Conservation (phyloP, 1,284 basidiomycete species). For the Marasmius fiardii region DNA sequence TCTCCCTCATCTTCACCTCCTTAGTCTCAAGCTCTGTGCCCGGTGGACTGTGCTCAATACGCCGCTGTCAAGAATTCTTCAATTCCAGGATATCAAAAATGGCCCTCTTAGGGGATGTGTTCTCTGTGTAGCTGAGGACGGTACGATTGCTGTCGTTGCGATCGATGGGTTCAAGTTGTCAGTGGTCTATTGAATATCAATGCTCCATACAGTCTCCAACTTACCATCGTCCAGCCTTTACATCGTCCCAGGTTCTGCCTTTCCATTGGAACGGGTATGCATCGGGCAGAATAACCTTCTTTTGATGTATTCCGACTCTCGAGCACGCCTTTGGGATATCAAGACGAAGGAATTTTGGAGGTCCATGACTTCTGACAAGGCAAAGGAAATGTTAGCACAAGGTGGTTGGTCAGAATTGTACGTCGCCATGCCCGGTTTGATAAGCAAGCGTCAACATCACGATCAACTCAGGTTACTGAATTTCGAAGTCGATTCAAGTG, state of each 20-base stretch:
- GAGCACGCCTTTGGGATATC: conserved; percentile 88
- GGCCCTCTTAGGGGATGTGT: conserved; percentile 68
- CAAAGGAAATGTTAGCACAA: conserved; percentile 67
- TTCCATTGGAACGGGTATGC: conserved; percentile 64
- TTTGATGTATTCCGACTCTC: conserved; percentile 73
- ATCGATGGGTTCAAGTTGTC: conserved; percentile 79
- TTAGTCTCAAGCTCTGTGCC: conserved; percentile 61
- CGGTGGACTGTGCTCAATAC: conserved; percentile 69
- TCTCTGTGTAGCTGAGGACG: conserved; percentile 75
- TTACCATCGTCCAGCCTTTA: conserved; percentile 49
- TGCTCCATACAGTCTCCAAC: conserved; percentile 9
- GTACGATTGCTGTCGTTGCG: conserved; percentile 77
- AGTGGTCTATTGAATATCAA: conserved; percentile 24
- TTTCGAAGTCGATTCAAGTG: not conserved
- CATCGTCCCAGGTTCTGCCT: conserved; percentile 74
- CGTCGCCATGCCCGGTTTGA: conserved; percentile 18
- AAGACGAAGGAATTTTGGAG: conserved; percentile 83
- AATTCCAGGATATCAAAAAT: conserved; percentile 52
- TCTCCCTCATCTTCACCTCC: conserved; percentile 22
- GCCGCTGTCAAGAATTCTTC: conserved; percentile 57
- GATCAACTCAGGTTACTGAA: not conserved
- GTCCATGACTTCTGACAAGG: conserved; percentile 76
- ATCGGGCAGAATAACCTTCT: conserved; percentile 72
- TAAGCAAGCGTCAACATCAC: not conserved
- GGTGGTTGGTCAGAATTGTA: conserved; percentile 75